Evolutionary conservation across 331 rosid genomes (phyloP).

Genomic region (Rosa hybrid): DNA sequence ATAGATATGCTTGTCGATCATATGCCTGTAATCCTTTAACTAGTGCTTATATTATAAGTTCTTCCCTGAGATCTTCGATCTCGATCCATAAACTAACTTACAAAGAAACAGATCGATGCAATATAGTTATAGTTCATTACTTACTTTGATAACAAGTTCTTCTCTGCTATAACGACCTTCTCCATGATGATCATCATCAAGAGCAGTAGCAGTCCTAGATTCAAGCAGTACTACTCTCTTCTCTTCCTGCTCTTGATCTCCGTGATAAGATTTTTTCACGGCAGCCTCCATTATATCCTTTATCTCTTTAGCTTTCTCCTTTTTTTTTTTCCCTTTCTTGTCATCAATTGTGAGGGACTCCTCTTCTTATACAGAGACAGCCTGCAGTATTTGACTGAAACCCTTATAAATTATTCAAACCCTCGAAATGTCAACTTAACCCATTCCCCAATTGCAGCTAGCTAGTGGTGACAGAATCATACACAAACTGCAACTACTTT

Average conservation of each 20-base stretch:
- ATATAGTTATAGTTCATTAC: neutral
- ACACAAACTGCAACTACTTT: neutral
- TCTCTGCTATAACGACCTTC: neutral
- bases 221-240: constrained; percentile 24
- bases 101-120: neutral
- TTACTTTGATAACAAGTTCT: constrained; percentile 25
- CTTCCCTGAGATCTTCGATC: neutral
- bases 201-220: constrained; percentile 11
- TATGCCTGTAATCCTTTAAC: neutral
- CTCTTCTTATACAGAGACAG: constrained; percentile 41
- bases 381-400: constrained; percentile 58
- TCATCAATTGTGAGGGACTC: neutral
- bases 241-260: constrained; percentile 43
- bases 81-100: neutral
- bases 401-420: constrained; percentile 4
- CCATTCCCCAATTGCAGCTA: constrained; percentile 10
- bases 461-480: neutral
- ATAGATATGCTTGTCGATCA: neutral
- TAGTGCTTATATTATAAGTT: neutral
- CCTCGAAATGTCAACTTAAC: constrained; percentile 21
- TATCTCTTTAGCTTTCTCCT: neutral
- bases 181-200: neutral
- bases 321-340: neutral
- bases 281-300: constrained; percentile 42
- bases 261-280: constrained; percentile 38